Conservation (phyloP, 2,329 filamentous ascomycete species). For the Septoria petroselini region DNA sequence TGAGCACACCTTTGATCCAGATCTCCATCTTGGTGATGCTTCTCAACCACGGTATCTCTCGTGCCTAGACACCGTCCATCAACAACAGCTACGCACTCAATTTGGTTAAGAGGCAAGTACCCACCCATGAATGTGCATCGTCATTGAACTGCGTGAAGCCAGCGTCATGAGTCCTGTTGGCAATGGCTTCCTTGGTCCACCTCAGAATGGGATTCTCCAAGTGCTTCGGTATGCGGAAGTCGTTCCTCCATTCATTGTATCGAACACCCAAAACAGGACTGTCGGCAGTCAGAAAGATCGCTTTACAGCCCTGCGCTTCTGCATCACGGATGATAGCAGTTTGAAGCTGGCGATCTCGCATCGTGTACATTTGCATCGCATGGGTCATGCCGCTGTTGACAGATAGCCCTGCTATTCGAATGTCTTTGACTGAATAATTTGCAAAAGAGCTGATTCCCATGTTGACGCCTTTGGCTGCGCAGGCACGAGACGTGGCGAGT, state of each 20-base stretch:
- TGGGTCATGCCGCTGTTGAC: conserved; percentile 42
- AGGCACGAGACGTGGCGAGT: conserved; percentile 48
- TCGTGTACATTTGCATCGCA: conserved; percentile 55
- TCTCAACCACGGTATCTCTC: conserved; percentile 50
- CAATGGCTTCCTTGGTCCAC: conserved; percentile 28
- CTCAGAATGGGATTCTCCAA: conserved; percentile 29
- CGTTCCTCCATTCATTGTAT: conserved; percentile 54
- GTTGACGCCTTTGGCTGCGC: conserved; percentile 42
- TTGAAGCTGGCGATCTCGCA: conserved; percentile 51
- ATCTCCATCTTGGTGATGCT: conserved; percentile 49
- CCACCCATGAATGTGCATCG: conserved; percentile 32
- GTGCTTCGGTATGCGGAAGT: conserved; percentile 42
- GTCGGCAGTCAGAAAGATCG: conserved; percentile 56
- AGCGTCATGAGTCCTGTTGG: conserved; percentile 32
- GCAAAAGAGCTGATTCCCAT: conserved; percentile 53
- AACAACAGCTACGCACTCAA: neutral
- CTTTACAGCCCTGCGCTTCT: conserved; percentile 48
- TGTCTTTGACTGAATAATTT: conserved; percentile 48
- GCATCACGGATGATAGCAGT: conserved; percentile 38
- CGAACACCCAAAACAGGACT: conserved; percentile 53
- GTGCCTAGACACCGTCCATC: conserved; percentile 1
- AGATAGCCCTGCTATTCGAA: conserved; percentile 40
- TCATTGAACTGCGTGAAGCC: conserved; percentile 33
- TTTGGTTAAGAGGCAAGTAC: neutral
- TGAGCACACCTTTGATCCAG: conserved; percentile 46